Percentiles rank a stretch among this genome's conserved stretches.
Evolutionary conservation across 495 filamentous ascomycete species (phyloP).

Genomic region (Penicillium canariense): DNA sequence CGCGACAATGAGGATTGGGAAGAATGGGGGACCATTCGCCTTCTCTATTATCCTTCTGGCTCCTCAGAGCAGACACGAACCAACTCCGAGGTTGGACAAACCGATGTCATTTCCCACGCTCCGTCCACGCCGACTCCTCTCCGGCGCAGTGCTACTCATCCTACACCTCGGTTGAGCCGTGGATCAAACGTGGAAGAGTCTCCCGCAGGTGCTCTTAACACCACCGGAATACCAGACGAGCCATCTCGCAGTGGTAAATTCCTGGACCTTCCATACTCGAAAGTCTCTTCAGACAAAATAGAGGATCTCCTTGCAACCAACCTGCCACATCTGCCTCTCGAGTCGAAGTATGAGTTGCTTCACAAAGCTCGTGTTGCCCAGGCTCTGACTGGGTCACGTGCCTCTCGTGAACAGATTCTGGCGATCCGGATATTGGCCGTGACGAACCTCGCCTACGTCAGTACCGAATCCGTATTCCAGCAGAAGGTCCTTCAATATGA

Average conservation of each 20-base stretch:
- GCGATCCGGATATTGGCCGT: slow-evolving; percentile 81
- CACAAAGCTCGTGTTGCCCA: slow-evolving; percentile 78
- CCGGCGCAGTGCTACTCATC: slow-evolving; percentile 49
- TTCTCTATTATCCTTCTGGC: slow-evolving; percentile 61
- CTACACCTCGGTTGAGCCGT: slow-evolving; percentile 51
- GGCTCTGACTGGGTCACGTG: slow-evolving; percentile 62
- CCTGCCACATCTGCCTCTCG: slow-evolving; percentile 64
- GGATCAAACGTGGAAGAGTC: slow-evolving; percentile 55
- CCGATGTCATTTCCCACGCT: slow-evolving; percentile 26
- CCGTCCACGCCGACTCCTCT: slow-evolving; percentile 53
- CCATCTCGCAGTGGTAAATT: slow-evolving; percentile 51
- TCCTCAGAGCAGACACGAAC: slow-evolving; percentile 31
- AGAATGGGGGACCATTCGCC: slow-evolving; percentile 64
- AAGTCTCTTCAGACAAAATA: slow-evolving; percentile 56
- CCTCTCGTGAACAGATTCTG: slow-evolving; percentile 71
- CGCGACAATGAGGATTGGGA: slow-evolving; percentile 57
- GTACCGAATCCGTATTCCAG: slow-evolving; percentile 72
- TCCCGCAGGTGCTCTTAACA: slow-evolving; percentile 26
- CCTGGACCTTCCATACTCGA: slow-evolving; percentile 68
- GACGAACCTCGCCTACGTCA: slow-evolving; percentile 88
- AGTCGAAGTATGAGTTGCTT: slow-evolving; percentile 81
- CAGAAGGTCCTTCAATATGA: slow-evolving; percentile 85
- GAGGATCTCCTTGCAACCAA: slow-evolving; percentile 66
- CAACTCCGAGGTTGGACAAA: slow-evolving; percentile 27
- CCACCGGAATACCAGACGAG: slow-evolving; percentile 37